Conservation (phyloP, 495 filamentous ascomycete species). For the Pyronema domesticum region DNA sequence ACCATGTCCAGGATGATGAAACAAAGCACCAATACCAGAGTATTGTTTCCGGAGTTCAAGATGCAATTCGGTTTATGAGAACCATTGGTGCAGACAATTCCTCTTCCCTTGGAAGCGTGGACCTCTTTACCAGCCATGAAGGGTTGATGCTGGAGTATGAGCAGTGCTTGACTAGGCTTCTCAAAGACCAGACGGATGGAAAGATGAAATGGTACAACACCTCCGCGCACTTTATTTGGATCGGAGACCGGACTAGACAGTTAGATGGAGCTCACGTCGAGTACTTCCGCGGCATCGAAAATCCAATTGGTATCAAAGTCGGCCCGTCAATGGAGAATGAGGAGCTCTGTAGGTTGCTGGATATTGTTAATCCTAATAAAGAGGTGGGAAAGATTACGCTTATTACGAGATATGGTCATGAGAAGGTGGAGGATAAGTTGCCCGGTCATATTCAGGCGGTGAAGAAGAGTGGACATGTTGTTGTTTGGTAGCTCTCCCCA, state of each 20-base stretch:
- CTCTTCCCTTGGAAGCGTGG: conserved; percentile 76
- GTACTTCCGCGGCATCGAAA: conserved; percentile 89
- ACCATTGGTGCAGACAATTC: conserved; percentile 80
- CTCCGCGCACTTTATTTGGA: conserved; percentile 95
- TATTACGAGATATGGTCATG: conserved; percentile 82
- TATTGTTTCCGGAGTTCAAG: conserved; percentile 71
- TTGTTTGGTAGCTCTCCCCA: conserved; percentile 47
- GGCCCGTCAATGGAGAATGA: conserved; percentile 60
- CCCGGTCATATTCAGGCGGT: conserved; percentile 76
- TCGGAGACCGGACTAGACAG: conserved; percentile 88
- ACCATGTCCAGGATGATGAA: conserved; percentile 70
- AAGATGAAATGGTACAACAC: conserved; percentile 52
- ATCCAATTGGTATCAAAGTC: conserved; percentile 91
- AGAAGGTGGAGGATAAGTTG: conserved; percentile 50
- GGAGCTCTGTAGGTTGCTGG: conserved; percentile 58
- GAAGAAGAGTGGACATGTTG: conserved; percentile 50
- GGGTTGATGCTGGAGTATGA: conserved; percentile 91
- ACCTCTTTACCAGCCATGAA: conserved; percentile 89
- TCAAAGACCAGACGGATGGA: conserved; percentile 41
- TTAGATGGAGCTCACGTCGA: conserved; percentile 85
- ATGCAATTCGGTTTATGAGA: conserved; percentile 86
- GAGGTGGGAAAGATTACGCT: conserved; percentile 85
- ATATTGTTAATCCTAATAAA: conserved; percentile 62
- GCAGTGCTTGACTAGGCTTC: conserved; percentile 57
- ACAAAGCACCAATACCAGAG: conserved; percentile 68